These are phyloP conservation scores for Trebouxia sp. DNA, from an alignment of 139 green algal genomes.

Conservation along the genomic window DNA sequence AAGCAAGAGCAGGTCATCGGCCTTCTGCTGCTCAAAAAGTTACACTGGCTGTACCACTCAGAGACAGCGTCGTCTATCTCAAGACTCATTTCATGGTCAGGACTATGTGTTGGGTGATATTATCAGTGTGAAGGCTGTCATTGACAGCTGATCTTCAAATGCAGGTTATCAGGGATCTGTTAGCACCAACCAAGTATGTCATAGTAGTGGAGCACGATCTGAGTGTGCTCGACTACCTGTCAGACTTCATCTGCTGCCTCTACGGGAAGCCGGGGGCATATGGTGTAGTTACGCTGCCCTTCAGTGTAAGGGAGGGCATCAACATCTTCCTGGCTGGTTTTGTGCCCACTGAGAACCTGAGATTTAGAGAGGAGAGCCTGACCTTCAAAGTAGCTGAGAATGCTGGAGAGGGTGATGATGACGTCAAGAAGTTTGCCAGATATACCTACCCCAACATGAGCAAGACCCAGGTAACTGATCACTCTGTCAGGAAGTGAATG, in stretches of 20 bases:
- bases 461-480: conserved; percentile 79
- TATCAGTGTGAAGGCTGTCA: no score
- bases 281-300: conserved; percentile 98
- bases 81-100: no score
- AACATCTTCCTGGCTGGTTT: conserved; percentile 96
- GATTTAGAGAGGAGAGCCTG: conserved; percentile 96
- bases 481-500: neutral
- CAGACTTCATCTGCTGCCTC: conserved; percentile 99
- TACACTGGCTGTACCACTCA: no score
- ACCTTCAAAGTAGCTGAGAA: conserved; percentile 90
- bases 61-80: no score
- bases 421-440: conserved; percentile 80
- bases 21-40: no score
- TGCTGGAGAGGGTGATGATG: conserved; percentile 63
- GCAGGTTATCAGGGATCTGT: conserved; percentile 83
- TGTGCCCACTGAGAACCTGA: conserved; percentile 98
- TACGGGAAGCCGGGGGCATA: conserved; percentile 99
- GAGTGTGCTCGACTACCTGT: conserved; percentile 99
- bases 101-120: no score
- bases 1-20: no score
- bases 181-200: conserved; percentile 85
- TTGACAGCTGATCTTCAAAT: neutral
- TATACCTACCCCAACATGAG: conserved; percentile 94
- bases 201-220: conserved; percentile 97
- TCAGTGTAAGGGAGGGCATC: conserved; percentile 84